Evolutionary conservation across 257 asterid species (phyloP).

Genomic region (Leonotis leonurus): DNA sequence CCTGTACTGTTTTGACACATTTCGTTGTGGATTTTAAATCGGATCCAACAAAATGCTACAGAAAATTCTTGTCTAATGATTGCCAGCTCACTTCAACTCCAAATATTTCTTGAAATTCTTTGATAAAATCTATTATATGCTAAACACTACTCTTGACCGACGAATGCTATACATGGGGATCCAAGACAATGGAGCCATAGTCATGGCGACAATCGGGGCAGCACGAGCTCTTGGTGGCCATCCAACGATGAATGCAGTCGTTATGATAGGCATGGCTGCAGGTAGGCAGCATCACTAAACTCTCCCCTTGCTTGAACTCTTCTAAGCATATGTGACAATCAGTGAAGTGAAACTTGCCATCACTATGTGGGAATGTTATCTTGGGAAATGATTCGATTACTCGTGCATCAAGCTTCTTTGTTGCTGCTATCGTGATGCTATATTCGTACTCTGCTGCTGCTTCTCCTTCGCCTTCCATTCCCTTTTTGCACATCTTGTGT

Average conservation of each 20-base stretch:
- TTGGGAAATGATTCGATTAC: background rate
- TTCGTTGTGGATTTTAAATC: no score
- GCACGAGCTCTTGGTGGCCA: slow-evolving; percentile 8
- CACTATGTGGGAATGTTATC: background rate
- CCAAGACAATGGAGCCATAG: background rate
- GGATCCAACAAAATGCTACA: no score
- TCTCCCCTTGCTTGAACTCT: slow-evolving; percentile 15
- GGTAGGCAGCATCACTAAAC: slow-evolving; percentile 11
- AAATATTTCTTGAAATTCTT: no score
- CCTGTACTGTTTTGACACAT: no score
- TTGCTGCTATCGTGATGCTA: background rate
- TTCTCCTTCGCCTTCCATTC: background rate
- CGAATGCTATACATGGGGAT: background rate
- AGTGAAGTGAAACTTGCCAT: background rate
- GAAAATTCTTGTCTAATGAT: no score
- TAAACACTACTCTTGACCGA: no score
- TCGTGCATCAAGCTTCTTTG: background rate
- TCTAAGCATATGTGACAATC: slow-evolving; percentile 22
- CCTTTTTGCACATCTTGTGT: background rate
- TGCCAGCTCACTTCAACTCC: no score
- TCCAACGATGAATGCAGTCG: slow-evolving; percentile 4
- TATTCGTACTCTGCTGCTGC: background rate
- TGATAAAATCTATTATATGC: no score
- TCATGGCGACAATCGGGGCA: slow-evolving; percentile 15
- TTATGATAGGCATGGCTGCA: slow-evolving; percentile 15